Evolutionary conservation across 257 asterid species (phyloP).

Genomic region (Prunella vulgaris): DNA sequence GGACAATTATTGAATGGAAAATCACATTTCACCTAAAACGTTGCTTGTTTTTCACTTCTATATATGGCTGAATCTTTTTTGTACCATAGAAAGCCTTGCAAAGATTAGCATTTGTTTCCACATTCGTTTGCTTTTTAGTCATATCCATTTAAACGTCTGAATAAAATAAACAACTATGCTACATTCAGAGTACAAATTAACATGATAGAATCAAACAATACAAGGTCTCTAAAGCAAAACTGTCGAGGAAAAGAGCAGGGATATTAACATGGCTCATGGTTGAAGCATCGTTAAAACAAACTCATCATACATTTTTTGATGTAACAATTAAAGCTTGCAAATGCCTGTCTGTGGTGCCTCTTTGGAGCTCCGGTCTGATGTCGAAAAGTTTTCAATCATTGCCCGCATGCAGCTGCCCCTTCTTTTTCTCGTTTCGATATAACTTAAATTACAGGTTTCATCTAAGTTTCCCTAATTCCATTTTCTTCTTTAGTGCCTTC

Average conservation of each 20-base stretch:
- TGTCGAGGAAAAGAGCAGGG: slow-evolving; percentile 13
- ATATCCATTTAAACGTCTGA: too few relatives aligned
- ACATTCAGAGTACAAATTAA: not conserved
- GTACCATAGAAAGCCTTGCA: too few relatives aligned
- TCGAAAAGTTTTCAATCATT: not conserved
- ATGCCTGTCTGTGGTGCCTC: not conserved
- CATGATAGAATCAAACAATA: slow-evolving; percentile 7
- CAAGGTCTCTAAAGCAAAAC: slow-evolving; percentile 18
- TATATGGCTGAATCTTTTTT: too few relatives aligned
- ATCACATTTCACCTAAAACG: not conserved
- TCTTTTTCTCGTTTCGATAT: slow-evolving; percentile 11
- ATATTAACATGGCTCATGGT: slow-evolving; percentile 9
- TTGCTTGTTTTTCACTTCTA: too few relatives aligned
- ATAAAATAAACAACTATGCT: not conserved
- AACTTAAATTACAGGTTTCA: slow-evolving; percentile 12
- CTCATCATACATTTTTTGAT: slow-evolving; percentile 14
- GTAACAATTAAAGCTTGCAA: slow-evolving; percentile 5
- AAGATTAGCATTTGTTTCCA: too few relatives aligned
- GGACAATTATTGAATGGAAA: not conserved
- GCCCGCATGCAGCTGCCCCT: slow-evolving; percentile 2
- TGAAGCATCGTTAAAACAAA: slow-evolving; percentile 22
- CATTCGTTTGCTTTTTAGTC: too few relatives aligned
- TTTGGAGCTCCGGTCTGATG: slow-evolving; percentile 6
- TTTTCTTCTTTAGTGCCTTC: slow-evolving; percentile 78
- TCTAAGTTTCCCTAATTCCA: slow-evolving; percentile 72